Evolutionary conservation across 768 basidiomycete genomes (phyloP).

Genomic region (Amanita rubescens): DNA sequence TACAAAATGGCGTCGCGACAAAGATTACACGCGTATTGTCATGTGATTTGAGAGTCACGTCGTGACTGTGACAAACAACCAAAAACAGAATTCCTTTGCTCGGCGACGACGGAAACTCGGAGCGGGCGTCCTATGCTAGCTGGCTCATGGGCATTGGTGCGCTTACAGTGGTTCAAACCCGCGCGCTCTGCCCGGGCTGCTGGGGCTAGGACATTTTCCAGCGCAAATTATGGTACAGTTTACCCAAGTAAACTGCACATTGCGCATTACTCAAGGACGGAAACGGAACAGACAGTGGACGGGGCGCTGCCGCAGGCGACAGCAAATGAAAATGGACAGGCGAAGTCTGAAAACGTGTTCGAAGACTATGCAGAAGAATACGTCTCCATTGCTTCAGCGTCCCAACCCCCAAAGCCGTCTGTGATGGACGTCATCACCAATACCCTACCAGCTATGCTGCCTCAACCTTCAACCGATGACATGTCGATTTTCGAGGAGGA

Average conservation of each 20-base stretch:
- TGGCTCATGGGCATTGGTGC: constrained; percentile 26
- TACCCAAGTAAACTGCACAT: neutral
- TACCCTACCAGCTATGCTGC: constrained; percentile 22
- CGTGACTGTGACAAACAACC: constrained; percentile 10
- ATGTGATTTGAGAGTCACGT: constrained; percentile 9
- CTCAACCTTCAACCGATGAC: constrained; percentile 18
- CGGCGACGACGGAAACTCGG: neutral
- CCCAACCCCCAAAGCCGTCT: constrained; percentile 13
- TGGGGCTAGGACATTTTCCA: neutral
- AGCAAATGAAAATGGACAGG: neutral
- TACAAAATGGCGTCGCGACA: neutral
- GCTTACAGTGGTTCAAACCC: constrained; percentile 18
- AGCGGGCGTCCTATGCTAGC: constrained; percentile 23
- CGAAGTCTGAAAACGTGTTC: constrained; percentile 14
- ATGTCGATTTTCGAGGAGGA: constrained; percentile 28
- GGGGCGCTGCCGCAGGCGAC: neutral
- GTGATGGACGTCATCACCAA: constrained; percentile 21
- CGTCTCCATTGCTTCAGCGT: constrained; percentile 7
- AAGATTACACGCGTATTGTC: constrained; percentile 15
- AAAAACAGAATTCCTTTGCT: constrained; percentile 8
- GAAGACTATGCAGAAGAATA: constrained; percentile 28
- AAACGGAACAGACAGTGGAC: neutral
- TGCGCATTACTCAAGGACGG: neutral
- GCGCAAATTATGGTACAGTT: neutral
- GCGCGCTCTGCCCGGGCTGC: constrained; percentile 8